A percentile compares a stretch with the other conserved stretches of the same genome.
phyloP scores from a whole-genome alignment of 768 basidiomycete genomes.

The Hygrophoropsis aurantiaca region DNA sequence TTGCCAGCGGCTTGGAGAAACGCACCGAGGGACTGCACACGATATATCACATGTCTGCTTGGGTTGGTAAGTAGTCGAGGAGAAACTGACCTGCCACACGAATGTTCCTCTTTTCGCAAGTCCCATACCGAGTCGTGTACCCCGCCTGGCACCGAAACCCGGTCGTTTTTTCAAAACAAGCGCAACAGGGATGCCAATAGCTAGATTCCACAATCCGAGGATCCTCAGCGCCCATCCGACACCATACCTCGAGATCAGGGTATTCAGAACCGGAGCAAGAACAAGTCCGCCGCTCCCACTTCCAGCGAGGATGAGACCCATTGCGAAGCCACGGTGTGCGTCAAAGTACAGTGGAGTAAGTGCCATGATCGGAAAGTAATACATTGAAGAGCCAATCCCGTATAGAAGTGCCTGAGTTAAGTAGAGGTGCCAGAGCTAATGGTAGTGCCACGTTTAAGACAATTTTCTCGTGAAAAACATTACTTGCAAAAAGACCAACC shows the following conservation, averaged over 20 bases:
- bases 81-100: constrained; percentile 33
- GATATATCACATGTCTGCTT: neutral
- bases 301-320: constrained; percentile 43
- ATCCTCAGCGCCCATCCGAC: constrained; percentile 36
- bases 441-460: neutral
- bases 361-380: constrained; percentile 45
- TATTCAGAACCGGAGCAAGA: constrained; percentile 38
- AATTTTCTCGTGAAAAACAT: neutral
- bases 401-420: constrained; percentile 42
- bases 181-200: constrained; percentile 35
- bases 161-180: constrained; percentile 30
- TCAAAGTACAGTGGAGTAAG: constrained; percentile 44
- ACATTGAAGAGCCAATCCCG: constrained; percentile 42
- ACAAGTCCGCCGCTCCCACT: constrained; percentile 45
- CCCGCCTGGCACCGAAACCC: constrained; percentile 13
- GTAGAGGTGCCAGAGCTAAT: constrained; percentile 44
- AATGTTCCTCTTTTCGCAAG: constrained; percentile 42
- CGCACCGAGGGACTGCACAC: constrained; percentile 34
- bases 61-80: neutral
- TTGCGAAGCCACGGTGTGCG: constrained; percentile 44
- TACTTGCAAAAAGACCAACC: constrained; percentile 18
- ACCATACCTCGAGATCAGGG: constrained; percentile 35
- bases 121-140: constrained; percentile 33
- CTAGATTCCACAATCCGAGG: constrained; percentile 42
- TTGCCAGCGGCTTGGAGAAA: constrained; percentile 47